These are phyloP conservation scores for Fragilaria radians DNA, from an alignment of 108 stramenopile species.

Conservation along the genomic window DNA sequence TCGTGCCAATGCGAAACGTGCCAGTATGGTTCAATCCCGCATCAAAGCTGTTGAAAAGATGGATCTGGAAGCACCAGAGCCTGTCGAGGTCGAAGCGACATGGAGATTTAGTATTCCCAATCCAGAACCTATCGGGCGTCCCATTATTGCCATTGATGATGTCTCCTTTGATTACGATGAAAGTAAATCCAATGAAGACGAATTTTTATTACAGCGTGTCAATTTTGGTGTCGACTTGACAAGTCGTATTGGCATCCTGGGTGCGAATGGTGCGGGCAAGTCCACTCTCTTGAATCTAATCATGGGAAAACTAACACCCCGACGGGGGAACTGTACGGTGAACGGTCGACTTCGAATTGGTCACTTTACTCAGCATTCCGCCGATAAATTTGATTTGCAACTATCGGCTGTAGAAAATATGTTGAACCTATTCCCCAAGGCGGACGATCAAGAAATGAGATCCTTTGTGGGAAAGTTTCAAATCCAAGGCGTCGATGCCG, in stretches of 20 bases:
- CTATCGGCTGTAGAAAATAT: conserved; percentile 29
- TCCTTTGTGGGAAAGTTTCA: conserved; percentile 88
- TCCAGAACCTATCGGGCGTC: conserved; percentile 85
- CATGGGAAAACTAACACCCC: conserved; percentile 51
- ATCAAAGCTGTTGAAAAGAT: conserved; percentile 97
- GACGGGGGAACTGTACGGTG: conserved; percentile 37
- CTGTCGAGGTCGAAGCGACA: conserved; percentile 59
- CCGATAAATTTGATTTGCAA: conserved; percentile 24
- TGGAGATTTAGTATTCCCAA: conserved; percentile 89
- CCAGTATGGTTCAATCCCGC: conserved; percentile 93
- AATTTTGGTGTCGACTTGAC: conserved; percentile 91
- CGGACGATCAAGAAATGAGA: conserved; percentile 50
- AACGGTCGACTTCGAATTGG: conserved; percentile 70
- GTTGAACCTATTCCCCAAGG: too few relatives aligned
- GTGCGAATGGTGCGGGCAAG: conserved; percentile 85
- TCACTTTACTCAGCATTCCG: conserved; percentile 78
- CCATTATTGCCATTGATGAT: conserved; percentile 93
- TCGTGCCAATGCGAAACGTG: conserved; percentile 91
- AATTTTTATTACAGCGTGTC: conserved; percentile 86
- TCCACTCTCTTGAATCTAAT: conserved; percentile 83
- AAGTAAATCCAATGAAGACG: conserved; percentile 39
- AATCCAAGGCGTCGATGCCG: conserved; percentile 74
- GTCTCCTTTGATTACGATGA: conserved; percentile 95
- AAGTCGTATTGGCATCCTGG: conserved; percentile 81
- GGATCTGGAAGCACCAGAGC: conserved; percentile 86